Evolutionary conservation across 108 stramenopile species (phyloP), one percentile per base, ranked within the genome.

Genomic region (Schizochytrium sp.): DNA sequence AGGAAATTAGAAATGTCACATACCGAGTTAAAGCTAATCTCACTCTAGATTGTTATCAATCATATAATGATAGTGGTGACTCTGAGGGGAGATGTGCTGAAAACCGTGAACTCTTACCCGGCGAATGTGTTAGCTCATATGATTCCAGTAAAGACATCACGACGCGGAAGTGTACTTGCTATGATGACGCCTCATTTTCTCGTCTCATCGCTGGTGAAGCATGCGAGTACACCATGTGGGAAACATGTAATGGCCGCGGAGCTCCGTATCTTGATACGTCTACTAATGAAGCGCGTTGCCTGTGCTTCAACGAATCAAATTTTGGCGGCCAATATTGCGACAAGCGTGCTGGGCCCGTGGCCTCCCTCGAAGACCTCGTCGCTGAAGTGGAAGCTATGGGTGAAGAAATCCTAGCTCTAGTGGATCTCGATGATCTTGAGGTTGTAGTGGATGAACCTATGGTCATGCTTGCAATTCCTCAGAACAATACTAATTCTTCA

Each of bases 171-270:
- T 69, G 64, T 3, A 44, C 64, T 7, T 69, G 64, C 15, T 69
- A 69, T 15, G 12, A 12, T 12, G 15, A 69, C 64, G 42, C 64
- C 42, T 38, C 64, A 8, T 15, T 69, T 38, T 38, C 64, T 8
- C 64, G 64, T 15, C 64, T 69, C 19, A 44, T 69, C 28, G 64
- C 64, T 10, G 64, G 64, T 44, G 64, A 69, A 2, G 64, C 64
- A 8, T 69, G 64, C 64, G 64, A 69, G 64, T 44, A 44, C 42
- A 69, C 64, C 12, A 69, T 69, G 64, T 69, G 64, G 64, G 28
- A 69, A 38, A 69, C 64, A 7, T 69, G 64, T 44, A 69, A 69
- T 15, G 64, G 64, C 28, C 64, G 64, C 64, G 64, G 64, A 38
- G 42, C 40, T 38, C 64, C 64, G 0, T 44, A 44, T 7, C 42